These are phyloP conservation scores for Boletus chippewaensis DNA, from an alignment of 1,284 basidiomycete species.

Conservation along the genomic window DNA sequence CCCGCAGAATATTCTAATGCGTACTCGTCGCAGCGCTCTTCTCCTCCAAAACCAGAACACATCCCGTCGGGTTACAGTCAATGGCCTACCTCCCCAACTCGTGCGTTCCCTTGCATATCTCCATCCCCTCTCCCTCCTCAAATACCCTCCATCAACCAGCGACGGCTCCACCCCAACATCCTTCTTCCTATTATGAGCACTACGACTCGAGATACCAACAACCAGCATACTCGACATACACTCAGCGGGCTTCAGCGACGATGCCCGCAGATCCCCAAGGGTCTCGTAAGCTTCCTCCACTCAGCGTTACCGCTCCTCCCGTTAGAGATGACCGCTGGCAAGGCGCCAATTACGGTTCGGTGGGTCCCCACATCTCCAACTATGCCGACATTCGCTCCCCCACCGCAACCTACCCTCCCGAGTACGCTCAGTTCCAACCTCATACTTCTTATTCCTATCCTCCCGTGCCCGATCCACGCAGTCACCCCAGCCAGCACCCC, in stretches of 20 bases:
- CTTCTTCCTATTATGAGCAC: constrained; percentile 46
- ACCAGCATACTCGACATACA: constrained; percentile 41
- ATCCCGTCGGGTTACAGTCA: constrained; percentile 45
- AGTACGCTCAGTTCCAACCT: constrained; percentile 37
- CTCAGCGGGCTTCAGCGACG: constrained; percentile 43
- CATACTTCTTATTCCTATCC: constrained; percentile 33
- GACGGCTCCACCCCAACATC: constrained; percentile 41
- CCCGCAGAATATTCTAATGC: constrained; percentile 49
- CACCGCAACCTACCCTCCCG: constrained; percentile 46
- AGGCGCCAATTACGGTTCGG: constrained; percentile 34
- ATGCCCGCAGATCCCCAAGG: constrained; percentile 39
- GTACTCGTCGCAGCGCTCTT: constrained; percentile 55
- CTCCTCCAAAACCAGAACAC: constrained; percentile 51
- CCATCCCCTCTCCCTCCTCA: constrained; percentile 6
- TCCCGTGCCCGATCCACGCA: constrained; percentile 31
- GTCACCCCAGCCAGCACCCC: constrained; percentile 23
- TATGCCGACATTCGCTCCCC: constrained; percentile 48
- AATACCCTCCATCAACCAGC: constrained; percentile 11
- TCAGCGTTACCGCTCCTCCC: constrained; percentile 32
- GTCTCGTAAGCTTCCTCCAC: constrained; percentile 44
- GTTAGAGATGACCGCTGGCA: constrained; percentile 44
- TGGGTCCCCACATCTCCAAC: constrained; percentile 30
- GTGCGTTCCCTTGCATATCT: constrained; percentile 37
- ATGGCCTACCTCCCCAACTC: constrained; percentile 39
- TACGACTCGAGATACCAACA: constrained; percentile 54